Percentiles rank a stretch among this genome's conserved stretches.
Conservation (phyloP, 2,329 filamentous ascomycete genomes). For the Ophiostoma himal-ulmi region DNA sequence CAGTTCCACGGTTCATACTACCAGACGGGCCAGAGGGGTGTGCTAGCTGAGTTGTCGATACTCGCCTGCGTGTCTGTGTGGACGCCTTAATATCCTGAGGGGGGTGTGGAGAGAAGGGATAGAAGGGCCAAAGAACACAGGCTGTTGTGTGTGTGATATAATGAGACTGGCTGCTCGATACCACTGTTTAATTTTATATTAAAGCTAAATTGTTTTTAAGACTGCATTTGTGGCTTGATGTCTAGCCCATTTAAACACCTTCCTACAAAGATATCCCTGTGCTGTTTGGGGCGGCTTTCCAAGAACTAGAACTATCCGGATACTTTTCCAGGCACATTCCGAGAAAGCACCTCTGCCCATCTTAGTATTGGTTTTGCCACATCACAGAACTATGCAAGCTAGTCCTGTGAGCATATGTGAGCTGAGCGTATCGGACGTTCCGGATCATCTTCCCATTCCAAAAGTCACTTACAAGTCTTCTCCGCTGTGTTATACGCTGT, state of each 20-base stretch:
- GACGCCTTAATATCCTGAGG: slow-evolving; percentile 17
- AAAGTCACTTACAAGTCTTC: not conserved
- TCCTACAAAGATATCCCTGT: not conserved
- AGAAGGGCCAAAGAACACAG: not conserved
- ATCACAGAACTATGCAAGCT: not conserved
- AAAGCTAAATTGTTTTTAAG: no score
- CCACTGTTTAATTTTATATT: no score
- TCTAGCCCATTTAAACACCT: not conserved
- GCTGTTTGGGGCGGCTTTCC: not conserved
- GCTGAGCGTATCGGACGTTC: not conserved
- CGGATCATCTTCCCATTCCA: not conserved
- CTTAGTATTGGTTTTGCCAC: not conserved
- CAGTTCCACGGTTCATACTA: not conserved
- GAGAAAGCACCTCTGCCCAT: not conserved
- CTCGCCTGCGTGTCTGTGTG: slow-evolving; percentile 13
- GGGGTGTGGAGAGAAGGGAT: slow-evolving; percentile 19
- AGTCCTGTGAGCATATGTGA: not conserved
- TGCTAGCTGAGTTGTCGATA: slow-evolving; percentile 18
- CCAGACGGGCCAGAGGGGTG: slow-evolving; percentile 1
- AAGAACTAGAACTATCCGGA: not conserved
- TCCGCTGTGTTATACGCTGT: not conserved
- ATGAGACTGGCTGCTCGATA: not conserved
- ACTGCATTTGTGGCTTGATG: not conserved
- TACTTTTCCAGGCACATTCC: not conserved
- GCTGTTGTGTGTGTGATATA: not conserved